Percentiles rank a stretch among this genome's conserved stretches.
Conservation (phyloP, 768 basidiomycete genomes). For the Lyophyllum semitale region DNA sequence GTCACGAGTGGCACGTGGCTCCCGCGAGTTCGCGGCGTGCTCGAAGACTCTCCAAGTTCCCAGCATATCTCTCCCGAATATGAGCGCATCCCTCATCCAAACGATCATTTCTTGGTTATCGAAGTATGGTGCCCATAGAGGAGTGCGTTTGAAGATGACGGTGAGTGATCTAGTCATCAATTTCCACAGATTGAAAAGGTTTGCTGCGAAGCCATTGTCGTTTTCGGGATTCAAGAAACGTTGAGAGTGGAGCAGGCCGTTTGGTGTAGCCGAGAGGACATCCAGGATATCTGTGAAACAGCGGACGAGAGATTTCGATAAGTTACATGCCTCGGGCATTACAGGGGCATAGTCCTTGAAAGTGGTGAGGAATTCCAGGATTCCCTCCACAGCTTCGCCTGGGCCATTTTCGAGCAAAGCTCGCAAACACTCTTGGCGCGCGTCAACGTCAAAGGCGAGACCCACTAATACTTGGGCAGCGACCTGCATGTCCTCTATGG, state of each 20-base stretch:
- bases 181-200: conserved; percentile 76
- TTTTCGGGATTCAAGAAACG: conserved; percentile 50
- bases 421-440: conserved; percentile 84
- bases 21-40: conserved; percentile 49
- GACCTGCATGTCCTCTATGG: conserved; percentile 70
- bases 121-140: conserved; percentile 79
- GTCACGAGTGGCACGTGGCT: conserved; percentile 27
- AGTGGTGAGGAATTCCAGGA: conserved; percentile 64
- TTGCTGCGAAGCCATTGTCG: conserved; percentile 46
- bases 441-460: conserved; percentile 87
- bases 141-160: conserved; percentile 84
- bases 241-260: conserved; percentile 66
- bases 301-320: conserved; percentile 89
- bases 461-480: conserved; percentile 81
- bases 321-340: conserved; percentile 82
- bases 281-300: conserved; percentile 94
- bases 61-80: conserved; percentile 87
- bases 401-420: conserved; percentile 72
- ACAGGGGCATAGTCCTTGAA: conserved; percentile 63
- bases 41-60: conserved; percentile 83
- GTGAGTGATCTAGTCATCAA: conserved; percentile 79
- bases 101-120: conserved; percentile 83
- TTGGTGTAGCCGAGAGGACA: conserved; percentile 72
- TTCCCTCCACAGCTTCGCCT: conserved; percentile 65
- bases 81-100: conserved; percentile 99